Conservation (phyloP, 768 basidiomycete species). For the Terana coerulea region DNA sequence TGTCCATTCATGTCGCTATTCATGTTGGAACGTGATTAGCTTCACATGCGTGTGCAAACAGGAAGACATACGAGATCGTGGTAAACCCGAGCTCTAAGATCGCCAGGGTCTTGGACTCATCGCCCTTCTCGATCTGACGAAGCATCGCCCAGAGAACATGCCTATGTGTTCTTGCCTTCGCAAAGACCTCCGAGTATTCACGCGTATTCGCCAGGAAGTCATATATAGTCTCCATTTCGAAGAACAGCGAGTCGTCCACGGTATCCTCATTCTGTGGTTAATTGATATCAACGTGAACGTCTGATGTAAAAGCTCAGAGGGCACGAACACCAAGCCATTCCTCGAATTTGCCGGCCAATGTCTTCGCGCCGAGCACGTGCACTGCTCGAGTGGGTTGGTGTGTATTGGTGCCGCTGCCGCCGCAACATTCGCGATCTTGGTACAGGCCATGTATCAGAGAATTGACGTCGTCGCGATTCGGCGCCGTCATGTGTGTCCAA, state of each 20-base stretch:
- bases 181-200: background rate
- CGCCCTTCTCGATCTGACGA: background rate
- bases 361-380: background rate
- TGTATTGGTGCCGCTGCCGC: background rate
- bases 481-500: slow-evolving; percentile 3
- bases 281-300: background rate
- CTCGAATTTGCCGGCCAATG: background rate
- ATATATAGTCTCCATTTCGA: background rate
- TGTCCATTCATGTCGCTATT: no score
- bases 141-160: background rate
- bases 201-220: background rate
- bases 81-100: background rate
- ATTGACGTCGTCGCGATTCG: background rate
- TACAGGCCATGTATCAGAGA: background rate
- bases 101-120: background rate
- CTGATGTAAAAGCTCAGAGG: background rate
- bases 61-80: background rate
- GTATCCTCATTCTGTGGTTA: background rate
- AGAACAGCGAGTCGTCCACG: background rate
- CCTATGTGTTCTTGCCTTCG: background rate
- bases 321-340: background rate
- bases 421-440: background rate
- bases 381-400: background rate
- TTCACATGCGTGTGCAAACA: no score
- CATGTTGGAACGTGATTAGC: no score